These are phyloP conservation scores for Salvia sclarea DNA, from an alignment of 305 asterid genomes.

Conservation along the genomic window DNA sequence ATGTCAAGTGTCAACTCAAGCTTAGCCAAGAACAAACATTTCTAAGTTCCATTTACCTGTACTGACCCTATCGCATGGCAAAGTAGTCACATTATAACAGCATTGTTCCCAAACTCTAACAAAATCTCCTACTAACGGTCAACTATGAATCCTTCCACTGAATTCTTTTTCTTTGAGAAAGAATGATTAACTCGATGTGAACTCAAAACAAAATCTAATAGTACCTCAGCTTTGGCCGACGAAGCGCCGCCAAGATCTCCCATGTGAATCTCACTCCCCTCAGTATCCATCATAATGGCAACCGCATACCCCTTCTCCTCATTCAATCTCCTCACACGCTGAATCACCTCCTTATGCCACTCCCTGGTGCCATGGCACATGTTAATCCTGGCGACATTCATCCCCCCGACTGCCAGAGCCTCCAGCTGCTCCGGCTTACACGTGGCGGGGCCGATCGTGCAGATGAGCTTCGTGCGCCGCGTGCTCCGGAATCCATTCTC, in stretches of 20 bases:
- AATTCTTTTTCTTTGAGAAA: not conserved
- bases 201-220: not conserved
- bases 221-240: conserved; percentile 94
- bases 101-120: conserved; percentile 4
- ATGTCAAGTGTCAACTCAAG: not conserved
- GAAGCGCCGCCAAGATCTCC: conserved; percentile 96
- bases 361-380: conserved; percentile 99
- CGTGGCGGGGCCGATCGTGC: conserved; percentile 89
- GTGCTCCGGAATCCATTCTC: conserved; percentile 98
- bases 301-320: conserved; percentile 97
- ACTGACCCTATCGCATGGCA: not conserved
- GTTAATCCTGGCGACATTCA: conserved; percentile 96
- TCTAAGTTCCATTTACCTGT: conserved; percentile 2
- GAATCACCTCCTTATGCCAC: conserved; percentile 87
- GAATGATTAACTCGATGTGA: not conserved
- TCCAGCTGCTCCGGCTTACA: conserved; percentile 89
- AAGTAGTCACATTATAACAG: conserved; percentile 2
- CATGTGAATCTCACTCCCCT: conserved; percentile 99
- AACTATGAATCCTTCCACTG: not conserved
- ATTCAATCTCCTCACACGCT: conserved; percentile 83
- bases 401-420: conserved; percentile 95
- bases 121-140: conserved; percentile 4
- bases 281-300: conserved; percentile 99
- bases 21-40: conserved; percentile 6
- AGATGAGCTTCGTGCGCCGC: conserved; percentile 85